Evolutionary conservation across 139 green algal genomes (phyloP).

Genomic region (Choricystis sp.): DNA sequence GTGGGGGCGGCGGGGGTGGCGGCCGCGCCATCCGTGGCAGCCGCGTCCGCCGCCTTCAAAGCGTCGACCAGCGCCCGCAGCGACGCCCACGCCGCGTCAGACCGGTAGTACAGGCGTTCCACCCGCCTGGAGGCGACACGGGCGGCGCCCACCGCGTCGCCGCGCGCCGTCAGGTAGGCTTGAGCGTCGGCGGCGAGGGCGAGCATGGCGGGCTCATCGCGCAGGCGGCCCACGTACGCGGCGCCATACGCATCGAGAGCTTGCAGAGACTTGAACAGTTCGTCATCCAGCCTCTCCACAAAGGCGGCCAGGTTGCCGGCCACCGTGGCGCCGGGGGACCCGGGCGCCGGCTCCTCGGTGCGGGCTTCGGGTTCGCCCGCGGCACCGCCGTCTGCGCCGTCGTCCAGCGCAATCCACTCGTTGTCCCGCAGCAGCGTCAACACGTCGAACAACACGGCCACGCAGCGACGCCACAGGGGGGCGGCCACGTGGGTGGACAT

Average conservation of each 20-base stretch:
- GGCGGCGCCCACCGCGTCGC: conserved; percentile 6
- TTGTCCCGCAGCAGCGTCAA: conserved; percentile 47
- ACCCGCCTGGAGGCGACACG: conserved; percentile 60
- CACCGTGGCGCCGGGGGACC: conserved; percentile 22
- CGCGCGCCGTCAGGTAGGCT: conserved; percentile 26
- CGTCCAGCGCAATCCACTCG: conserved; percentile 55
- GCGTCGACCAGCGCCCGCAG: conserved; percentile 52
- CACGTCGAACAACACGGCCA: conserved; percentile 42
- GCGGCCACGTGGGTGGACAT: conserved; percentile 66
- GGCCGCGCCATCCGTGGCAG: conserved; percentile 11
- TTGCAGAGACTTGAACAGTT: conserved; percentile 83
- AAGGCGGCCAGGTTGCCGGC: conserved; percentile 89
- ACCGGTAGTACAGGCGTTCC: conserved; percentile 98
- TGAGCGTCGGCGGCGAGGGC: conserved; percentile 62
- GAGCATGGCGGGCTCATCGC: conserved; percentile 84
- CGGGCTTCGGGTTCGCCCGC: neutral
- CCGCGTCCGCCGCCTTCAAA: conserved; percentile 30
- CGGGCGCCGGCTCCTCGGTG: conserved; percentile 7
- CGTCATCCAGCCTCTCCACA: conserved; percentile 92
- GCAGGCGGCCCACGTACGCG: conserved; percentile 85
- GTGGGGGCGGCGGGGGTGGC: conserved; percentile 7
- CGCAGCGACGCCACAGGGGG: conserved; percentile 63
- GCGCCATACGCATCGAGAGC: conserved; percentile 91
- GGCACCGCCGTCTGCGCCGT: conserved; percentile 12
- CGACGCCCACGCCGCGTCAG: conserved; percentile 55